Evolutionary conservation across 768 basidiomycete genomes (phyloP), one percentile per base, ranked within the genome.

Genomic region (Boletellus sp.): DNA sequence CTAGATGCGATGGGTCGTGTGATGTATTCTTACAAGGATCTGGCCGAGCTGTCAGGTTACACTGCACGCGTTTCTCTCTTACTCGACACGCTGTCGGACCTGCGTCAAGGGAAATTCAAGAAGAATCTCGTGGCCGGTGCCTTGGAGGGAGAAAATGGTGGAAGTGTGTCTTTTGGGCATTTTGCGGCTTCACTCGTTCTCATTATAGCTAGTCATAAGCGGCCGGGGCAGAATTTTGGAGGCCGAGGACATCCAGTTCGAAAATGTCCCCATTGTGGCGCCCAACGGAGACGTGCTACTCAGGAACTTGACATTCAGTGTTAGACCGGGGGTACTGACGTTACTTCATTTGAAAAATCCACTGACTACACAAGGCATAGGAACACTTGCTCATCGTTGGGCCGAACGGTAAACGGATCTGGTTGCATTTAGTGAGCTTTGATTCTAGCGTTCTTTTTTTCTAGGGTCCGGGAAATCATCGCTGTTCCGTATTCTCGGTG

Each of bases 1-100:
- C 50, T 56, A 82, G 95, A 98, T 72, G 95, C 95, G 1, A 89
- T 97, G 58, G 94, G 94, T 28, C 81, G 94, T 17, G 84, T 96
- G 24, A 93, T 98, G 91, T 95, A 94, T 66, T 93, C 91, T 3
- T 97, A 96, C 74, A 97, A 96, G 69, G 94, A 98, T 65, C 75
- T 99, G 4, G 84, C 92, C 5, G 95, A 99, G 65, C 80, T 99
- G 31, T 93, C 95, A 4, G 95, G 95, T 11, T 97, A 96, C 65
- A 97, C 95, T 3, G 81, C 91, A 1, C 84, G 95, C 13, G 95
- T 99, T 1, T 85, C 88, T 28, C 80, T 85, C 38, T 77, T 97
- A 1, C 78, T 99, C 9, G 90, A 94, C 47, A 92, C 93, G 1
- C 95, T 98, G 83, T 76, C 83, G 19, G 93, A 94, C 50, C 82